Conservation (phyloP, 306 rosid genomes). For the Arachis stenosperma region DNA sequence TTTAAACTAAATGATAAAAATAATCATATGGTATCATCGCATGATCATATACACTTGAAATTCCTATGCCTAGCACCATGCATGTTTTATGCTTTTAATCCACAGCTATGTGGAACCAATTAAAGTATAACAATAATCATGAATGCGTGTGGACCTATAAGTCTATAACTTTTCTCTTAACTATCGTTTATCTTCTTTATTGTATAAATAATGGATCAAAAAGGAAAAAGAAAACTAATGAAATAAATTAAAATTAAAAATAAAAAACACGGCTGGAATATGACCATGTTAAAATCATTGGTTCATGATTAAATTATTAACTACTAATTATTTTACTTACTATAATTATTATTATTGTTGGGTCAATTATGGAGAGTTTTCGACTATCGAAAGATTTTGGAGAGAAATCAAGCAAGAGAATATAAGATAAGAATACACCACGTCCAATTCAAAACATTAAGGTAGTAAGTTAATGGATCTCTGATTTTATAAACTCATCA, state of each 20-base stretch:
- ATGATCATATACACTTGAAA: background rate
- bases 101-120: background rate
- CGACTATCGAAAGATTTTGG: too few species aligned
- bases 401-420: too few species aligned
- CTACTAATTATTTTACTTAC: too few species aligned
- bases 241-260: too few species aligned
- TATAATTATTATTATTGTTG: too few species aligned
- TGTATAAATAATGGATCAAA: background rate
- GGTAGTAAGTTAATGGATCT: too few species aligned
- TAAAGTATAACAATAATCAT: background rate
- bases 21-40: background rate
- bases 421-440: too few species aligned
- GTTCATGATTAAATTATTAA: background rate
- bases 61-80: background rate
- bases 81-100: background rate
- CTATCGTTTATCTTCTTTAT: background rate
- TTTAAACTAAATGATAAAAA: slow-evolving; percentile 1
- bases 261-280: background rate
- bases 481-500: too few species aligned
- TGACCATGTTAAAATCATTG: slow-evolving; percentile 25
- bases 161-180: background rate
- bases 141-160: background rate
- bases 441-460: too few species aligned
- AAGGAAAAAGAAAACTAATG: background rate
- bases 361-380: too few species aligned